Percentiles rank a stretch among this genome's conserved stretches.
Conservation (phyloP, 2,329 filamentous ascomycete species). For the Penicillium sp. region DNA sequence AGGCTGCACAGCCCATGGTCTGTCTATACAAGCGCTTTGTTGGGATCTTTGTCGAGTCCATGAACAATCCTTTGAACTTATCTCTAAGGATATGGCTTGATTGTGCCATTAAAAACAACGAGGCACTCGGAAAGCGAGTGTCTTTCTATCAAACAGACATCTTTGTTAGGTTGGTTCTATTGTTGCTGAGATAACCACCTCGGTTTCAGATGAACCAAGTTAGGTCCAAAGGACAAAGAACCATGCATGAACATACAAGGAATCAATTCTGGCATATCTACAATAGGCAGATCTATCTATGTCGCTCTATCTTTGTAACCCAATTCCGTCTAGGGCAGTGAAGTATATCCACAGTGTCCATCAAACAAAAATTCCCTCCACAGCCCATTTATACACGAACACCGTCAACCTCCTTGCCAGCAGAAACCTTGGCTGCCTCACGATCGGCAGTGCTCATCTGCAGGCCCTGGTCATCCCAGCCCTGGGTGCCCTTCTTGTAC, state of each 20-base stretch:
- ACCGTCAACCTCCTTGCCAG: constrained; percentile 34
- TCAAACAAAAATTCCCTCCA: background rate
- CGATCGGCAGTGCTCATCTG: constrained; percentile 38
- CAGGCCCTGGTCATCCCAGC: constrained; percentile 45
- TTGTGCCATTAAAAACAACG: background rate
- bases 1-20: background rate
- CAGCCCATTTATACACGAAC: constrained; percentile 22
- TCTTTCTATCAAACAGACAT: background rate
- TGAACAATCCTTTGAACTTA: background rate
- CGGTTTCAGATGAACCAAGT: background rate
- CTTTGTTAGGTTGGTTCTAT: background rate
- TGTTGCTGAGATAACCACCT: background rate
- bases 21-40: constrained; percentile 1
- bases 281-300: background rate
- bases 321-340: background rate
- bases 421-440: constrained; percentile 33
- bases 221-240: background rate
- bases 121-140: background rate
- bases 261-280: background rate
- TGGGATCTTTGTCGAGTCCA: background rate
- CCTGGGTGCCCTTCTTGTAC: constrained; percentile 40
- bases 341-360: constrained; percentile 2
- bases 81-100: background rate
- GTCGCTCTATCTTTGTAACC: constrained; percentile 6
- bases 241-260: background rate